A percentile compares a stretch with the other conserved stretches of the same genome.
Conservation (phyloP, 345 rosid species). For the Anacardium occidentale region DNA sequence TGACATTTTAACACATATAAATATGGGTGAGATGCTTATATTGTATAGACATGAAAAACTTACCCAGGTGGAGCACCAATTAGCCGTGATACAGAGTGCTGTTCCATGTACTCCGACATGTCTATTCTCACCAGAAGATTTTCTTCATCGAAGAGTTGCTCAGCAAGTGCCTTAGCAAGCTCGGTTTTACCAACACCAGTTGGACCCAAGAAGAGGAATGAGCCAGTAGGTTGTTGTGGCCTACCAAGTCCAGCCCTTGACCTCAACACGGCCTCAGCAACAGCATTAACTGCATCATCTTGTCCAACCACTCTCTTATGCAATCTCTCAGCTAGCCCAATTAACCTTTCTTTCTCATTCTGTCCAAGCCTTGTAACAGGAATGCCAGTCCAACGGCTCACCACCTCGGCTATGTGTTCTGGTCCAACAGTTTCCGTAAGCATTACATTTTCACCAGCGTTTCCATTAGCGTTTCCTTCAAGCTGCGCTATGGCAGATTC, state of each 20-base stretch:
- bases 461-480: slow-evolving; percentile 50
- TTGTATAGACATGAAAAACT: no score
- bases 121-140: slow-evolving; percentile 75
- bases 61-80: slow-evolving; percentile 95
- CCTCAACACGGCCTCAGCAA: slow-evolving; percentile 80
- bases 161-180: slow-evolving; percentile 91
- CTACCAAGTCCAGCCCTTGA: slow-evolving; percentile 92
- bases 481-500: slow-evolving; percentile 65
- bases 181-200: slow-evolving; percentile 97
- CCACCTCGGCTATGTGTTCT: slow-evolving; percentile 91
- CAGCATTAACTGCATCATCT: slow-evolving; percentile 70
- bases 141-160: slow-evolving; percentile 86
- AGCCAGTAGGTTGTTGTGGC: slow-evolving; percentile 93
- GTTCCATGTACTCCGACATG: slow-evolving; percentile 91
- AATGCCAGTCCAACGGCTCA: slow-evolving; percentile 92
- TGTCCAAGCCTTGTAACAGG: slow-evolving; percentile 90
- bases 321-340: slow-evolving; percentile 76
- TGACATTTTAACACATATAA: not conserved
- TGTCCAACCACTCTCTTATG: slow-evolving; percentile 89
- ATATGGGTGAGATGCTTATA: no score
- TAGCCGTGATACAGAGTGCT: slow-evolving; percentile 74
- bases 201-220: slow-evolving; percentile 86
- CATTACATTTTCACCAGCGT: slow-evolving; percentile 61
- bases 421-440: slow-evolving; percentile 85
- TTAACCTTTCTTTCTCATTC: slow-evolving; percentile 74